Base-by-base conservation (phyloP, 805 yeast genomes). In the Saccharomycopsis javanensis region DNA sequence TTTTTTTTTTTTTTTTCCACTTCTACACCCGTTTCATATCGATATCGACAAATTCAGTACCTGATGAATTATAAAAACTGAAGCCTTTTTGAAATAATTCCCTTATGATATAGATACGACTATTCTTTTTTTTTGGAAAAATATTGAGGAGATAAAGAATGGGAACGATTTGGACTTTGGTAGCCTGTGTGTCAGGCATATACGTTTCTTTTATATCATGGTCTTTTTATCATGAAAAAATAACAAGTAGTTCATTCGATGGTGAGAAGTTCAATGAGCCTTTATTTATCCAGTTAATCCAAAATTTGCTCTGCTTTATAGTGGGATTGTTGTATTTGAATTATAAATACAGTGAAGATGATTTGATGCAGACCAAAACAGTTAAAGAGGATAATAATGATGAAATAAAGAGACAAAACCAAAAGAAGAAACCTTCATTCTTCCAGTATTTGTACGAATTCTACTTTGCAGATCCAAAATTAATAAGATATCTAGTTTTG, bases 221-320 rank as follows among this genome's bases (percentile, higher is more conserved):
- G 99, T 90, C 96, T 0, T 78, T 88, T 37, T 79, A 94, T 11
- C 98, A 94, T 67, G 99, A 94, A 69, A 82, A 92, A 51, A 81
- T 94, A 62, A 79, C 90, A 13, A 81, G 90, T 1, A 83, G 83
- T 51, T 25, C 18, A 20, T 57, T 38, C 37, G 89, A 90, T 70
- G 88, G 87, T 1, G 64, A 72, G 7, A 75, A 73, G 55, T 91
- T 89, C 72, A 79, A 82, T 59, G 84, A 89, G 0, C 90, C 98
- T 1, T 77, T 88, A 57, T 76, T 89, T n/a, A 80, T 91, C 60
- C 88, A 88, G 62, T 69, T 82, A 23, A 72, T 81, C 1, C 99
- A 92, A 70, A 84, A 91, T 3, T 62, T 80, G 2, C 79, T 86
- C 56, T 97, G 96, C 0, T 77, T 82, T 50, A 27, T 82, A 0